A percentile compares a stretch with the other conserved stretches of the same genome.
phyloP scores from a whole-genome alignment of 768 basidiomycete species.

The Tulasnella sp. region DNA sequence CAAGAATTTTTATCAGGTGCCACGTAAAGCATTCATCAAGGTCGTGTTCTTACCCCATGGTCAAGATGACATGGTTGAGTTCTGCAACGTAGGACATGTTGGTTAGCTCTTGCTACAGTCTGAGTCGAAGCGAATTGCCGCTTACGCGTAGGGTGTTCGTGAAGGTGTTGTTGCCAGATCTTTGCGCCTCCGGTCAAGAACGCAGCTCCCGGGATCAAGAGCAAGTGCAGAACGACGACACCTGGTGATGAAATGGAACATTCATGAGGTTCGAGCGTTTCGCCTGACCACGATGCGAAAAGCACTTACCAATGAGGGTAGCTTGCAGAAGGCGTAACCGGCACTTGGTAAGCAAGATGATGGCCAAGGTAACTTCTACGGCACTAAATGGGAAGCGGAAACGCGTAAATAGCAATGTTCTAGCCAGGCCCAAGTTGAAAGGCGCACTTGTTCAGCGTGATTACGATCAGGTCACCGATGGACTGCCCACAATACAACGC shows the following conservation, averaged over 20 bases:
- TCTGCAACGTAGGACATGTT: conserved; percentile 42
- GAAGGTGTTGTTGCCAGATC: conserved; percentile 54
- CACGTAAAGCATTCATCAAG: not conserved
- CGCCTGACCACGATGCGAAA: not conserved
- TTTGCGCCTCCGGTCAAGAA: conserved; percentile 63
- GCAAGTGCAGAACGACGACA: conserved; percentile 63
- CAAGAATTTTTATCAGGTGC: not conserved
- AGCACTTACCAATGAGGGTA: conserved; percentile 46
- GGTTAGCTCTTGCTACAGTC: not conserved
- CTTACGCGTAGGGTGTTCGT: not conserved
- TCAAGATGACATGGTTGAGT: conserved; percentile 40
- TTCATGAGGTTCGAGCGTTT: not conserved
- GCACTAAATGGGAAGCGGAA: conserved; percentile 35
- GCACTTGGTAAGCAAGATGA: conserved; percentile 61
- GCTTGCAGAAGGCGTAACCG: conserved; percentile 56
- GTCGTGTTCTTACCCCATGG: not conserved
- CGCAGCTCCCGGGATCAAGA: conserved; percentile 60
- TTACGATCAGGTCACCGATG: conserved; percentile 56
- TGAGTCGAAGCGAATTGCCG: not conserved
- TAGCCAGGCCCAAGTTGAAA: not conserved
- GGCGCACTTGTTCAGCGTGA: conserved; percentile 58
- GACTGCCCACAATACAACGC: conserved; percentile 46
- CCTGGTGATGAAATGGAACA: conserved; percentile 33
- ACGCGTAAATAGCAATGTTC: not conserved
- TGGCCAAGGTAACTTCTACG: conserved; percentile 64